Evolutionary conservation across 495 filamentous ascomycete species (phyloP).

Genomic region (Achaetomiella virescens): DNA sequence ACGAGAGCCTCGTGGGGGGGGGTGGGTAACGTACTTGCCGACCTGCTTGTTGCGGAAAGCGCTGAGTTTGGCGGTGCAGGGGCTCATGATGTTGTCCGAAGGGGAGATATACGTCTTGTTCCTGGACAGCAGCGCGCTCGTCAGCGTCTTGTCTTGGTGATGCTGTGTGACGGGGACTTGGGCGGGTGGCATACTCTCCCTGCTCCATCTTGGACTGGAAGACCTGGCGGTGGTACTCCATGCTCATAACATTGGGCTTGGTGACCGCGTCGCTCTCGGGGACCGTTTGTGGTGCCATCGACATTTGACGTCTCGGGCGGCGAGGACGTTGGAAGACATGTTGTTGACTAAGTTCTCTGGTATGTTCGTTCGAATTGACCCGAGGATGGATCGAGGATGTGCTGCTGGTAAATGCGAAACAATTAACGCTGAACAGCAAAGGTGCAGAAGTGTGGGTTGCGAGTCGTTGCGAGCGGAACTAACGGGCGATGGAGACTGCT

Average conservation of each 20-base stretch:
- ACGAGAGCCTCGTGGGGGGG: not conserved
- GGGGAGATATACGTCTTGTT: conserved; percentile 78
- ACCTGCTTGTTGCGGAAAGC: conserved; percentile 79
- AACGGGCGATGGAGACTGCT: not conserved
- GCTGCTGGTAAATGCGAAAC: no score
- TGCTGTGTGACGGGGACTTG: not conserved
- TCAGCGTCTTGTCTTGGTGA: not conserved
- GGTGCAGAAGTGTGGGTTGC: not conserved
- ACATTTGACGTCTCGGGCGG: conserved; percentile 53
- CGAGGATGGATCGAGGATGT: not conserved
- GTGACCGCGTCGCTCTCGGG: conserved; percentile 19
- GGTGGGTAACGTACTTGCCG: conserved; percentile 48
- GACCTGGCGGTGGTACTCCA: conserved; percentile 77
- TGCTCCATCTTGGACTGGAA: conserved; percentile 66
- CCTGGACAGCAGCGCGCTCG: conserved; percentile 8
- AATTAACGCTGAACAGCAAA: not conserved
- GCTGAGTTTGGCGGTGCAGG: conserved; percentile 83
- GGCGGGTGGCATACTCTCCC: conserved; percentile 50
- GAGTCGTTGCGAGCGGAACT: not conserved
- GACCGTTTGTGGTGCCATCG: conserved; percentile 21
- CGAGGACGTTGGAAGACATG: conserved; percentile 45
- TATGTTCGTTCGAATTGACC: not conserved
- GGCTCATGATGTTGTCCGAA: conserved; percentile 86
- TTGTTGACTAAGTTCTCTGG: not conserved
- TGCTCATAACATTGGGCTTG: conserved; percentile 49